Evolutionary conservation across 495 filamentous ascomycete genomes (phyloP).

Genomic region (Penicillium silybi): DNA sequence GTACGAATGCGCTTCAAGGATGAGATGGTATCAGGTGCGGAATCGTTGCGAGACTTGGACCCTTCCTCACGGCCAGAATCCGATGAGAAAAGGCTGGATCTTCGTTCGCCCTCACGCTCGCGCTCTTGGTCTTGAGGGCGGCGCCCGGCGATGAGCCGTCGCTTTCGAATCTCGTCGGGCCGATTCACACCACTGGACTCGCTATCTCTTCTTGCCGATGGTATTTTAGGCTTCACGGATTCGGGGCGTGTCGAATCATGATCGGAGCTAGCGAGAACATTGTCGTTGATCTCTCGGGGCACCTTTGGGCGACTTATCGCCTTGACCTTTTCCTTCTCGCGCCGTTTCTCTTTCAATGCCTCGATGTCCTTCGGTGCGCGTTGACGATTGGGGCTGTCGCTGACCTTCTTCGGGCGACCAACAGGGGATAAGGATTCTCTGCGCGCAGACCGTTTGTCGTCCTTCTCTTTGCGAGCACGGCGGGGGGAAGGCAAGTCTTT

Average conservation of each 20-base stretch:
- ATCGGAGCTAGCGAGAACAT: slow-evolving; percentile 25
- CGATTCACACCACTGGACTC: slow-evolving; percentile 29
- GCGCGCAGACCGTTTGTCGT: slow-evolving; percentile 45
- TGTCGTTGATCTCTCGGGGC: slow-evolving; percentile 18
- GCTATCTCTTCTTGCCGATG: slow-evolving; percentile 29
- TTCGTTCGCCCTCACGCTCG: slow-evolving; percentile 35
- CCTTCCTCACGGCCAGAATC: slow-evolving; percentile 42
- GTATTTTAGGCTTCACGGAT: slow-evolving; percentile 21
- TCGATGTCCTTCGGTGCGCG: slow-evolving; percentile 28
- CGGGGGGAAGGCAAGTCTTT: slow-evolving; percentile 46
- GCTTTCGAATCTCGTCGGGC: slow-evolving; percentile 37
- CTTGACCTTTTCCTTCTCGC: slow-evolving; percentile 32
- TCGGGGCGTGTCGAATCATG: slow-evolving; percentile 26
- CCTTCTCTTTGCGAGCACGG: slow-evolving; percentile 53
- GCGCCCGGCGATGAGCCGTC: slow-evolving; percentile 42
- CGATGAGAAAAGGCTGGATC: slow-evolving; percentile 38
- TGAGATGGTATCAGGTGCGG: slow-evolving; percentile 21
- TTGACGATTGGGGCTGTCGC: slow-evolving; percentile 29
- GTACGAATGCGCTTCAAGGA: slow-evolving; percentile 60
- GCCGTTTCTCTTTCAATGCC: slow-evolving; percentile 30
- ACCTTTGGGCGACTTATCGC: slow-evolving; percentile 21
- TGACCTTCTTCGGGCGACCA: slow-evolving; percentile 39
- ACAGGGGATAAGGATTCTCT: slow-evolving; percentile 49
- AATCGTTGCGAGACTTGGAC: slow-evolving; percentile 32
- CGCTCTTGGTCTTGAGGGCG: slow-evolving; percentile 41